phyloP scores from a whole-genome alignment of 73 alveolate genomes.

The Paramecium sonneborni region DNA sequence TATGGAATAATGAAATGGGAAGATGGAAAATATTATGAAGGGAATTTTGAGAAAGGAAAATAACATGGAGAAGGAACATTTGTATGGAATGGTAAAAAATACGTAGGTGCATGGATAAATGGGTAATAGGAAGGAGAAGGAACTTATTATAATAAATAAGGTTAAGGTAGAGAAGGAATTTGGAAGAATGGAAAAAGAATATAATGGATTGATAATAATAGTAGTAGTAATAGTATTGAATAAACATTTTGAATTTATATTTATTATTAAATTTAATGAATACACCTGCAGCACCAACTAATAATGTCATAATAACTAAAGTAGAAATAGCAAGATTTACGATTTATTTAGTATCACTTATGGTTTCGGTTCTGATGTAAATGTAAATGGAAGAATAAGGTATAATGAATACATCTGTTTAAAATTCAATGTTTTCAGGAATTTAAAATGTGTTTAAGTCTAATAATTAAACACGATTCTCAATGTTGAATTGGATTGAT shows the following conservation, averaged over 20 bases:
- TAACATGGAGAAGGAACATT: conserved; percentile 75
- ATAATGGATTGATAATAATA: conserved; percentile 7
- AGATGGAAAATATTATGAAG: conserved; percentile 78
- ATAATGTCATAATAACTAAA: background rate
- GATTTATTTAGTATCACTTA: background rate
- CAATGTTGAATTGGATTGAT: conserved; percentile 9
- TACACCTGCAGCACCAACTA: background rate
- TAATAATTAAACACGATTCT: background rate
- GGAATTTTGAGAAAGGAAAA: conserved; percentile 70
- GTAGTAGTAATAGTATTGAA: background rate
- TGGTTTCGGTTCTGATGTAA: conserved; percentile 35
- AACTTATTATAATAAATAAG: conserved; percentile 44
- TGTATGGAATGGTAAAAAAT: conserved; percentile 76
- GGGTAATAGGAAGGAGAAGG: conserved; percentile 82
- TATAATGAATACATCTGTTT: conserved; percentile 17
- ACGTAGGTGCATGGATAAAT: conserved; percentile 81
- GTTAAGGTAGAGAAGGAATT: conserved; percentile 22
- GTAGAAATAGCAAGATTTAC: background rate
- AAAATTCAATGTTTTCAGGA: background rate
- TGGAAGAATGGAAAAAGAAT: conserved; percentile 66
- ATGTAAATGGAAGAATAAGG: conserved; percentile 10
- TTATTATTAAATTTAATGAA: background rate
- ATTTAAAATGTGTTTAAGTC: background rate
- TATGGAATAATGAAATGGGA: conserved; percentile 74
- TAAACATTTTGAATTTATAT: background rate